phyloP scores from a whole-genome alignment of 2,329 filamentous ascomycete species.

The Fusarium sp. region DNA sequence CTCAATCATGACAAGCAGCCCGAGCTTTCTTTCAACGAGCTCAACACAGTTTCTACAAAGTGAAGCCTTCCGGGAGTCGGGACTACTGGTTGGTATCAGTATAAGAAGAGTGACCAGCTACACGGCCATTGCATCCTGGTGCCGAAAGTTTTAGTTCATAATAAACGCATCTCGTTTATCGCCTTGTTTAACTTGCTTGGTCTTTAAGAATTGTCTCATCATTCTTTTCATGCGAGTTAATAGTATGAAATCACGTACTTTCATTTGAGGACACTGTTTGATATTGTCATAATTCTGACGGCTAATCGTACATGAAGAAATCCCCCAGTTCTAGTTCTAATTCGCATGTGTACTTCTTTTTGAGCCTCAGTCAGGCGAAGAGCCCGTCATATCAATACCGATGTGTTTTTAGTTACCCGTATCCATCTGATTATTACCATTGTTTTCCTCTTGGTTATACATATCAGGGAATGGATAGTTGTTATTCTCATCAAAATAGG shows the following conservation, averaged over 20 bases:
- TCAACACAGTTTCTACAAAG: slow-evolving; percentile 1
- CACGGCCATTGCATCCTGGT: no score
- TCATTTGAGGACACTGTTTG: accelerated
- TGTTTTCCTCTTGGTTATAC: accelerated
- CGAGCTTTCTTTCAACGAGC: slow-evolving; percentile 5
- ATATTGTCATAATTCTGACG: background rate
- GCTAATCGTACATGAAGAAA: background rate
- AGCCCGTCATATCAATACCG: no score
- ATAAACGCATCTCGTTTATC: background rate
- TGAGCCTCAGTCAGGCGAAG: background rate
- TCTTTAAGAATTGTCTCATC: background rate
- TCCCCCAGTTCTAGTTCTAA: background rate
- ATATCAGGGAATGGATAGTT: background rate
- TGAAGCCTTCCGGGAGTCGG: background rate
- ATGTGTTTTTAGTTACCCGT: accelerated
- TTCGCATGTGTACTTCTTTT: background rate
- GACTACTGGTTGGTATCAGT: no score
- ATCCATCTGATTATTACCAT: no score
- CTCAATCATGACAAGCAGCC: background rate
- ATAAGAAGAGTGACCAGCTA: background rate
- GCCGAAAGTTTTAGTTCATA: accelerated
- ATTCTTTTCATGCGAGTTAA: no score
- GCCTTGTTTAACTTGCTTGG: background rate
- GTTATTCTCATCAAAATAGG: no score
- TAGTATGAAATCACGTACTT: background rate